phyloP scores from a whole-genome alignment of 257 asterid species.

The Hygrophila difformis region DNA sequence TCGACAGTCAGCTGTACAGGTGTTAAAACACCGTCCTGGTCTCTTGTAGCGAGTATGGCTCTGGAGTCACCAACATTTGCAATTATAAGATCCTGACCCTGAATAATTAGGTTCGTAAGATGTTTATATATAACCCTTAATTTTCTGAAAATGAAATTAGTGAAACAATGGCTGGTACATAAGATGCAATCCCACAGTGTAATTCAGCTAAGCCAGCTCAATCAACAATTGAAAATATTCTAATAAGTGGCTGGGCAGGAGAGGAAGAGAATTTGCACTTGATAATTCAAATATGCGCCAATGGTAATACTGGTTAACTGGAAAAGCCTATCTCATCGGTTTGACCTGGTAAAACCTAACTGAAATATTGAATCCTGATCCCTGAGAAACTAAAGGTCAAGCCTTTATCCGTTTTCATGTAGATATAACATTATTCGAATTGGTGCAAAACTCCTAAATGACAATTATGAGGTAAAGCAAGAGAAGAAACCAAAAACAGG shows the following conservation, averaged over 20 bases:
- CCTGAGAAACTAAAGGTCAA: background rate
- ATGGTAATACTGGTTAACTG: too few species aligned
- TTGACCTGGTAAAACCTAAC: too few species aligned
- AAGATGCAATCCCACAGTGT: background rate
- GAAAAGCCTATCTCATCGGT: too few species aligned
- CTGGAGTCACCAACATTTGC: conserved; percentile 97
- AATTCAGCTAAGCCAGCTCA: too few species aligned
- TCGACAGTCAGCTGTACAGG: conserved; percentile 96
- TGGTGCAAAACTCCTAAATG: background rate
- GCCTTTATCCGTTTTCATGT: background rate
- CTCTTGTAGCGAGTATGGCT: conserved; percentile 86
- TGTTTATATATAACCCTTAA: too few species aligned
- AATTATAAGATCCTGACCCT: conserved; percentile 86
- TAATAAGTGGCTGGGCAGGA: too few species aligned
- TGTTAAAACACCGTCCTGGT: conserved; percentile 53
- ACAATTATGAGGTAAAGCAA: background rate
- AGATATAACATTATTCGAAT: background rate
- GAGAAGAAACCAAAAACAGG: too few species aligned
- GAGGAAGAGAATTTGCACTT: too few species aligned
- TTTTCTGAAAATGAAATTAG: background rate
- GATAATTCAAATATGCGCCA: too few species aligned
- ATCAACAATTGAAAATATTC: background rate
- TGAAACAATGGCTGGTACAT: background rate
- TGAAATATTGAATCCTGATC: too few species aligned
- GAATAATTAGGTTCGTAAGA: conserved; percentile 17